Conservation (phyloP, 148 eudicot genomes). For the Camellia sinensis region DNA sequence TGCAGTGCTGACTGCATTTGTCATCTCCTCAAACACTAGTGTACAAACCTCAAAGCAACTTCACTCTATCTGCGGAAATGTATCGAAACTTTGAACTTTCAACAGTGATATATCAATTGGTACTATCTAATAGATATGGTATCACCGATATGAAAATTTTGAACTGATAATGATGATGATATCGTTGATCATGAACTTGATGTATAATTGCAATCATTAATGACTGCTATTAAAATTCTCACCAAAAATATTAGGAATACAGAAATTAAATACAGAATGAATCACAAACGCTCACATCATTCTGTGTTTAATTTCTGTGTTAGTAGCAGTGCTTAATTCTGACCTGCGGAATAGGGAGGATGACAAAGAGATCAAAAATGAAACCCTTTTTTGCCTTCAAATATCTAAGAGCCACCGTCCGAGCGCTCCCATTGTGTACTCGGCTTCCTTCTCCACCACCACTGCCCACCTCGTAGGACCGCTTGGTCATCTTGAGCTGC, state of each 20-base stretch:
- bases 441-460: slow-evolving; percentile 11
- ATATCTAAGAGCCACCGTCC: slow-evolving; percentile 37
- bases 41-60: not conserved
- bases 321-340: too few relatives aligned
- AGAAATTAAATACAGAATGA: too few relatives aligned
- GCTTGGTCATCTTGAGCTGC: slow-evolving; percentile 51
- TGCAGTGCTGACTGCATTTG: not conserved
- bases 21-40: not conserved
- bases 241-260: too few relatives aligned
- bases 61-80: not conserved
- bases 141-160: not conserved
- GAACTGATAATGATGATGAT: not conserved
- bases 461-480: not conserved
- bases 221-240: too few relatives aligned
- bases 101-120: too few relatives aligned
- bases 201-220: too few relatives aligned
- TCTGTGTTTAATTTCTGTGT: too few relatives aligned
- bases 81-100: too few relatives aligned
- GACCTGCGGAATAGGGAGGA: slow-evolving; percentile 93
- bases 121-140: too few relatives aligned
- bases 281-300: too few relatives aligned
- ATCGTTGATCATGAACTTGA: too few relatives aligned
- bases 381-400: slow-evolving; percentile 59
- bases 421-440: slow-evolving; percentile 10
- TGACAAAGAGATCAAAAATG: slow-evolving; percentile 77